A percentile compares a stretch with the other conserved stretches of the same genome.
Conservation (phyloP, 345 rosid species). For the Moringa oleifera region DNA sequence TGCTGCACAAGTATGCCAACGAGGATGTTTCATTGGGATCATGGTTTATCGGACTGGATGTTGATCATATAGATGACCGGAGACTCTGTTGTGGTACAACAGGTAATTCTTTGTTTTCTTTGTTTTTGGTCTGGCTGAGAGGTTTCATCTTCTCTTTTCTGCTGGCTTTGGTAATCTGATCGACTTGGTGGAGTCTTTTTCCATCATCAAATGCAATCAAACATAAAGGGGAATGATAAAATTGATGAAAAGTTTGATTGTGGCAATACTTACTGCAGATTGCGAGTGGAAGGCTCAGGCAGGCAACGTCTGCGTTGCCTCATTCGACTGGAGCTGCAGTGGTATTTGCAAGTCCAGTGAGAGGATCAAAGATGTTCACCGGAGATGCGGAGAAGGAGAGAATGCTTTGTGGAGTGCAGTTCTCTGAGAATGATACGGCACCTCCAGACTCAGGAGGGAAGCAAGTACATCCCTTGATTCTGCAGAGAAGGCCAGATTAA, state of each 20-base stretch:
- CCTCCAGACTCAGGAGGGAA: slow-evolving; percentile 38
- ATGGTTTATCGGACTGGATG: slow-evolving; percentile 97
- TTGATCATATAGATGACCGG: slow-evolving; percentile 90
- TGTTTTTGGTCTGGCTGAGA: background rate
- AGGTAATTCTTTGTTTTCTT: slow-evolving; percentile 40
- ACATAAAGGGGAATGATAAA: background rate
- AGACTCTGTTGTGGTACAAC: slow-evolving; percentile 97
- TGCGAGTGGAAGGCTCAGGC: slow-evolving; percentile 99
- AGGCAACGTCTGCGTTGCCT: slow-evolving; percentile 82
- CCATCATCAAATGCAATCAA: too few species aligned
- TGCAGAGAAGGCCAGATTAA: too few species aligned
- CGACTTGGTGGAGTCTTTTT: background rate
- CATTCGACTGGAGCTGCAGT: slow-evolving; percentile 89
- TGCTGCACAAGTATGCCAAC: slow-evolving; percentile 80
- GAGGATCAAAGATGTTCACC: slow-evolving; percentile 82
- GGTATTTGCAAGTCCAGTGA: slow-evolving; percentile 86
- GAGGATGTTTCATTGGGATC: slow-evolving; percentile 97
- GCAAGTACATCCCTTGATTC: slow-evolving; percentile 6
- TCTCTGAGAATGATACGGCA: slow-evolving; percentile 26
- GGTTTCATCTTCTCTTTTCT: too few species aligned
- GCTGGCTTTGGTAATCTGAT: background rate
- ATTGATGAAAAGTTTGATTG: background rate
- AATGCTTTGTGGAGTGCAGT: slow-evolving; percentile 65
- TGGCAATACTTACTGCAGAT: slow-evolving; percentile 32
- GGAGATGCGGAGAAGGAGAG: slow-evolving; percentile 85